Percentiles rank a stretch among this genome's conserved stretches.
Evolutionary conservation across 805 yeast species (phyloP).

Genomic region (Maudiozyma saulgeensis): DNA sequence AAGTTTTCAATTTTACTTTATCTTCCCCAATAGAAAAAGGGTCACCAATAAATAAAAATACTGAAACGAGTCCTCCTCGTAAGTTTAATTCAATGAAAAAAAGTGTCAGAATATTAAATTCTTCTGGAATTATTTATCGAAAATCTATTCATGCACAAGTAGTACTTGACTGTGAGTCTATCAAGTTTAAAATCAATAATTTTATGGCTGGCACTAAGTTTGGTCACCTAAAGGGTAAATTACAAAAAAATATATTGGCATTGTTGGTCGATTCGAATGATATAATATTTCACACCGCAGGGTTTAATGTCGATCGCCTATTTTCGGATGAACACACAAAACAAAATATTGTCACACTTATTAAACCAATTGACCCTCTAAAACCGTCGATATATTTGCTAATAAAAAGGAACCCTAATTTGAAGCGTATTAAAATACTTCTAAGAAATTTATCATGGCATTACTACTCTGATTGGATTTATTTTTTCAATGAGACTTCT

Average conservation of each 20-base stretch:
- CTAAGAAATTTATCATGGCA: constrained; percentile 42
- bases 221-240: constrained; percentile 11
- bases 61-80: too few relatives aligned
- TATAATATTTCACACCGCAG: constrained; percentile 10
- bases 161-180: constrained; percentile 9
- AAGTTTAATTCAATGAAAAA: constrained; percentile 7
- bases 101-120: constrained; percentile 21
- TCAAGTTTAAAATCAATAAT: constrained; percentile 8
- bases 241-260: constrained; percentile 8
- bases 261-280: constrained; percentile 7
- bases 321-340: not conserved
- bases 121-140: constrained; percentile 19
- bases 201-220: constrained; percentile 7
- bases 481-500: constrained; percentile 5
- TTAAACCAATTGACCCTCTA: constrained; percentile 22
- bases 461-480: constrained; percentile 54
- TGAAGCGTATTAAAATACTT: constrained; percentile 30
- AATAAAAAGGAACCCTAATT: constrained; percentile 21
- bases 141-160: constrained; percentile 11
- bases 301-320: constrained; percentile 7
- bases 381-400: constrained; percentile 24
- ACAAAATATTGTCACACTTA: constrained; percentile 28
- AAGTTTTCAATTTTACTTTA: not conserved
- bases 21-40: not conserved
- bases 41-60: not conserved